phyloP scores from a whole-genome alignment of 352 stramenopile species.

The Blastocystis sp. region DNA sequence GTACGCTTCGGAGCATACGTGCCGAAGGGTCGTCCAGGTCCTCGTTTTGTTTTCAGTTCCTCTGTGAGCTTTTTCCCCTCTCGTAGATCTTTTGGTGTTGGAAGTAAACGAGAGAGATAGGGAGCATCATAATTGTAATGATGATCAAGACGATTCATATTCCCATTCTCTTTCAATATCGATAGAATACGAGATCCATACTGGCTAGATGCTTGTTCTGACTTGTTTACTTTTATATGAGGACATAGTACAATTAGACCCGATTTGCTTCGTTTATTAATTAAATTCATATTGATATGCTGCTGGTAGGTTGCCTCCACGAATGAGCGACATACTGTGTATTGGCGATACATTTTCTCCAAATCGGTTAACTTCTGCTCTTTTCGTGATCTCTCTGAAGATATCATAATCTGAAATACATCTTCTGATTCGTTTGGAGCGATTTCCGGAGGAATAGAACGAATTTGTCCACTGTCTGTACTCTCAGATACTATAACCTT shows the following conservation, averaged over 20 bases:
- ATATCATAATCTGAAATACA: background rate
- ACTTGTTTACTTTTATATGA: background rate
- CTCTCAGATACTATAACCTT: background rate
- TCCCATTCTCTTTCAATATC: background rate
- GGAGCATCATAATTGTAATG: background rate
- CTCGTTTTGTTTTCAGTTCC: background rate
- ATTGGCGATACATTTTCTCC: background rate
- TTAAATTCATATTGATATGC: constrained; percentile 9
- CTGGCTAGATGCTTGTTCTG: background rate
- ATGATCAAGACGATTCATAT: background rate
- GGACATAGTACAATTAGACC: constrained; percentile 17
- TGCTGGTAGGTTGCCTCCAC: background rate
- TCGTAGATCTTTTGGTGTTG: background rate
- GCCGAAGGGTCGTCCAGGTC: constrained; percentile 34
- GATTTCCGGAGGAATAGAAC: background rate
- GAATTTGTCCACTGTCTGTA: background rate
- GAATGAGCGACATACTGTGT: background rate
- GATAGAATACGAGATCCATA: background rate
- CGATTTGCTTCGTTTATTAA: background rate
- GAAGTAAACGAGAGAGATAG: background rate
- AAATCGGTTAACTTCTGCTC: background rate
- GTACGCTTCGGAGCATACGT: background rate
- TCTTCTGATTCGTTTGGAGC: background rate
- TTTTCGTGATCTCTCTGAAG: background rate
- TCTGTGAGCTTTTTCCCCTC: background rate